These are phyloP conservation scores for Selaginella moellendorffii DNA, from an alignment of 75 land plant species.

Conservation along the genomic window DNA sequence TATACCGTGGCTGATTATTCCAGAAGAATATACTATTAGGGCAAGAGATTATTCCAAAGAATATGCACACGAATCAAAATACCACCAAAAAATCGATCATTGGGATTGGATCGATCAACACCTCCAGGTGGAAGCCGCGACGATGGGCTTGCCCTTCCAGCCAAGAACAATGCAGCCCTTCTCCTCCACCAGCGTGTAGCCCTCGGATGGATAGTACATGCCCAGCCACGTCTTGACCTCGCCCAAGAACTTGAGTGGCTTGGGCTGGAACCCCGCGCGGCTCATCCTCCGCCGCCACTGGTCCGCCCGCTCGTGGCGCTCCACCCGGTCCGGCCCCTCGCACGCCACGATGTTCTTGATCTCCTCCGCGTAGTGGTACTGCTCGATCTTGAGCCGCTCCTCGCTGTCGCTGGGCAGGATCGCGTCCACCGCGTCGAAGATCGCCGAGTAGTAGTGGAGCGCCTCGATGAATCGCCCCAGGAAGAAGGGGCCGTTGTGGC, in stretches of 20 bases:
- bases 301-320: constrained; percentile 38
- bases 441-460: constrained; percentile 43
- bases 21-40: neutral
- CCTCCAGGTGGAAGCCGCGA: constrained; percentile 41
- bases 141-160: constrained; percentile 33
- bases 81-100: neutral
- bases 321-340: constrained; percentile 34
- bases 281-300: constrained; percentile 38
- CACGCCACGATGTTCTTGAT: constrained; percentile 36
- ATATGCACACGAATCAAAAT: neutral
- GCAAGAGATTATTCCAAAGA: neutral
- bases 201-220: constrained; percentile 25
- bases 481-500: constrained; percentile 49
- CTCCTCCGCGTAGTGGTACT: constrained; percentile 32
- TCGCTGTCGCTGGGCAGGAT: constrained; percentile 20
- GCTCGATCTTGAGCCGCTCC: constrained; percentile 30
- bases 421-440: constrained; percentile 45
- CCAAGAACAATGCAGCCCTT: constrained; percentile 39
- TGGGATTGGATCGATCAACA: neutral
- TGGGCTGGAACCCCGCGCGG: constrained; percentile 33
- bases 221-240: constrained; percentile 24
- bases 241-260: constrained; percentile 20
- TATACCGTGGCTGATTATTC: neutral
- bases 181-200: constrained; percentile 31
- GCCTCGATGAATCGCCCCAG: constrained; percentile 41